Evolutionary conservation across 441 rosid genomes (phyloP), one percentile per base, ranked within the genome.

Genomic region (California macrophylla): DNA sequence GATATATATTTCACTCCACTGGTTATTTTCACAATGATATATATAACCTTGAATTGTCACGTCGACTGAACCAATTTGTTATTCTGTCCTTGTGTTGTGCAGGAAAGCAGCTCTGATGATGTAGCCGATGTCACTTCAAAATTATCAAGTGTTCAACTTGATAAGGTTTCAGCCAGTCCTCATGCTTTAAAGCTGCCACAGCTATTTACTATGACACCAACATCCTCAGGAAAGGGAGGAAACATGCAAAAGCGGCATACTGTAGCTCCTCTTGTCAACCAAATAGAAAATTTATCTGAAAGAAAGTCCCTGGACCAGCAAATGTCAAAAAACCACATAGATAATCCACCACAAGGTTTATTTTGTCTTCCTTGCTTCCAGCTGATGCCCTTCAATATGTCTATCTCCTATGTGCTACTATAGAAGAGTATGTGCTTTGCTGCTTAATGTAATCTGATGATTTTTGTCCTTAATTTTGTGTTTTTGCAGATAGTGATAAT

Each of bases 161-260:
- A 90, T 69, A 92, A 89, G 79, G 85, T 80, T 69, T 88, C 93
- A 66, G 86, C 90, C 66, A 84, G 86, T 71, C 76, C 94, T 64
- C 86, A 91, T 64, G 81, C 99, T 30, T 71, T 95, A 79, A 95
- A 90, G 83, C 89, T 95, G 50, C 99, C 99, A 10, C 97, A 95
- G 70, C 79, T 92, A 71, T 95, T 95, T 86, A 83, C 89, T 82
- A 86, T 87, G 83, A 89, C 93, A 54, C 97, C 98, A 75, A 94
- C 82, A 80, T 89, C 97, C 62, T 89, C 96, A 64, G 94, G 90
- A 68, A 94, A 89, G 81, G 84, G 85, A 58, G 90, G 89, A 78
- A 87, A 82, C 79, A 64, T 82, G 71, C 99, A 90, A 78, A 94
- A 84, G 82, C 85, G 89, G 68, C 91, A 85, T 29, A 69, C 83